Conservation (phyloP, 805 yeast species). For the Aciculoconidium aculeatum region DNA sequence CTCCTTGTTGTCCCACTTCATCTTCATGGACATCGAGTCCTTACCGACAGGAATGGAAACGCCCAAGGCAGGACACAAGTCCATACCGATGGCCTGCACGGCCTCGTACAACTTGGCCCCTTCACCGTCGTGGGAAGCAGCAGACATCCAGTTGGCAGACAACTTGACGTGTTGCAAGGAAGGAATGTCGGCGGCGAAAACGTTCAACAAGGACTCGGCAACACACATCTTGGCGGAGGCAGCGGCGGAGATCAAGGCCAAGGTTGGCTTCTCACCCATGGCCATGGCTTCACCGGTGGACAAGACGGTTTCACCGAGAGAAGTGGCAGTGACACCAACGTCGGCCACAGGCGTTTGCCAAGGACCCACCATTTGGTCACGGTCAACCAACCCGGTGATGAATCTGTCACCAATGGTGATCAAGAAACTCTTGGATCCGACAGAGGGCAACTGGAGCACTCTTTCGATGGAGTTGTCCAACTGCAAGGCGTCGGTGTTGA, state of each 20-base stretch:
- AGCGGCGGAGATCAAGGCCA: slow-evolving; percentile 81
- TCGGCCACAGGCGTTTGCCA: slow-evolving; percentile 99
- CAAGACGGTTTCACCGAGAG: slow-evolving; percentile 67
- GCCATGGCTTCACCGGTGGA: slow-evolving; percentile 95
- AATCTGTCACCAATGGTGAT: slow-evolving; percentile 98
- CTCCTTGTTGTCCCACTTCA: slow-evolving; percentile 92
- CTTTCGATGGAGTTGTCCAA: slow-evolving; percentile 68
- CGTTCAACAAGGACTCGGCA: slow-evolving; percentile 86
- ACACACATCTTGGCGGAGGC: slow-evolving; percentile 94
- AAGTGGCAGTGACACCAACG: slow-evolving; percentile 92
- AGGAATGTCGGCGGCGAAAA: slow-evolving; percentile 84
- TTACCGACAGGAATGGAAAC: slow-evolving; percentile 95
- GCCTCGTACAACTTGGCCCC: slow-evolving; percentile 94
- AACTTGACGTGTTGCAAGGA: slow-evolving; percentile 70
- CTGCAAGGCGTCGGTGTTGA: slow-evolving; percentile 29
- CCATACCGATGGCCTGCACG: slow-evolving; percentile 92
- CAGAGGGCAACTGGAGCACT: slow-evolving; percentile 85
- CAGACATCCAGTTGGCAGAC: slow-evolving; percentile 99
- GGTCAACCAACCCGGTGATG: slow-evolving; percentile 93
- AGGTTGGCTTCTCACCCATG: slow-evolving; percentile 92
- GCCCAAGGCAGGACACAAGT: slow-evolving; percentile 89
- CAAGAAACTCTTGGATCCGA: slow-evolving; percentile 89
- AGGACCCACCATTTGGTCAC: slow-evolving; percentile 99
- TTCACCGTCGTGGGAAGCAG: slow-evolving; percentile 92
- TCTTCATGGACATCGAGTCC: slow-evolving; percentile 98